These are phyloP conservation scores for Pseudocercospora musae DNA, from an alignment of 2,329 filamentous ascomycete species.

Conservation along the genomic window DNA sequence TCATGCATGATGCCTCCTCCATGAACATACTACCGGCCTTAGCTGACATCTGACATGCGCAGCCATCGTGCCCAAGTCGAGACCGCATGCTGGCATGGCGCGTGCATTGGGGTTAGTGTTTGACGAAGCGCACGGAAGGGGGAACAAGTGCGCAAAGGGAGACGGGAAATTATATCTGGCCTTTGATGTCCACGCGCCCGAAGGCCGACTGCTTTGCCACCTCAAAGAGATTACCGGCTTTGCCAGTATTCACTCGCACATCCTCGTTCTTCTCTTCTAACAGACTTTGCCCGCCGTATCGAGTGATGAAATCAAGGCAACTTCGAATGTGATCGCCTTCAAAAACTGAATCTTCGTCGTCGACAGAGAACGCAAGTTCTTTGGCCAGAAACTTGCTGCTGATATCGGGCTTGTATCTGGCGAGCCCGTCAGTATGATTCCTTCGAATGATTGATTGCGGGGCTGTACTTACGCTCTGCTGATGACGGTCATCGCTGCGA, in stretches of 20 bases:
- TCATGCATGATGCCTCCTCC: no score
- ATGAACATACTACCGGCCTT: no score
- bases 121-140: not conserved
- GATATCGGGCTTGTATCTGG: slow-evolving; percentile 87
- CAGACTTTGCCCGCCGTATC: slow-evolving; percentile 70
- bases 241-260: slow-evolving; percentile 65
- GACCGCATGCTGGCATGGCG: not conserved
- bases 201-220: slow-evolving; percentile 70
- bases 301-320: slow-evolving; percentile 83
- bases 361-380: slow-evolving; percentile 92
- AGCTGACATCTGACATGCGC: no score
- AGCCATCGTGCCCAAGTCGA: no score
- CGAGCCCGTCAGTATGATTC: slow-evolving; percentile 45
- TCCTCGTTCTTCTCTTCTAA: slow-evolving; percentile 74
- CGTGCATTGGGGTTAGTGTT: not conserved
- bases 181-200: slow-evolving; percentile 90
- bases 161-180: slow-evolving; percentile 66
- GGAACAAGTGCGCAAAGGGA: not conserved
- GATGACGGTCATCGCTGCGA: slow-evolving; percentile 85
- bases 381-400: slow-evolving; percentile 89
- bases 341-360: slow-evolving; percentile 58
- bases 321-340: slow-evolving; percentile 28
- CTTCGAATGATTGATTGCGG: not conserved
- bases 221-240: slow-evolving; percentile 73
- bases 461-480: slow-evolving; percentile 83